Base-by-base conservation (phyloP, 2,329 filamentous ascomycete species). In the Metarhizium guizhouense region DNA sequence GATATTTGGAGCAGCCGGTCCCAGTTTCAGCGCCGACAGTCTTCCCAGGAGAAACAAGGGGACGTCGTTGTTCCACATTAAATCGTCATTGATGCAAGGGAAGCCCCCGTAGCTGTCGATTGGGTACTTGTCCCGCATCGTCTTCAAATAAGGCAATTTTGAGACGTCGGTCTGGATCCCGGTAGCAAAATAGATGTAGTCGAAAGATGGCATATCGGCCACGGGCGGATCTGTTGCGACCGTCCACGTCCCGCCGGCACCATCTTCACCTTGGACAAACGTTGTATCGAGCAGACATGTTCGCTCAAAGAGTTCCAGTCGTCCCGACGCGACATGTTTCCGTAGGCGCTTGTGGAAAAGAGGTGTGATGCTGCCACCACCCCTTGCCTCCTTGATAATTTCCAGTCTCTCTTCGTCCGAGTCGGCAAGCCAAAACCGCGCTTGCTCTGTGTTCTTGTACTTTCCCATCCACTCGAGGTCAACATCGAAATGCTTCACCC, bases 391-490 rank as follows among this genome's bases (percentile, higher is more conserved):
- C 59, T 78, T 76, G 59, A 88, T 78, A 69, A 88, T 86, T 40
- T 83, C 76, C 34, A 85, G 76, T 3, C 87, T 78, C 68, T 92
- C 80, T 30, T 83, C 78, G 57, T 90, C 85, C 6, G 80, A 82
- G 61, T 91, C 87, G 3, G 87, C 86, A 6, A 81, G 83, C 86
- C 87, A 92, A 68, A 92, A 94, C 0, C 79, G 78, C 0, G 88
- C 85, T 65, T 92, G 87, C 61, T 88, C 83, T 54, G 83, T 80
- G 66, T 93, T 93, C 55, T 85, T 84, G 68, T 88, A 93, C 66
- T 93, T 93, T 10, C 86, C 87, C 68, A 93, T 87, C 89, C 89
- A 94, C 51, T 81, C 78, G 2, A 93, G 76, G 56, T 85, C 82
- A 29, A 93, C 79, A 62, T 93, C 89, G 60, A 93, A 93, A 57